These are phyloP conservation scores for Calendula officinalis DNA, from an alignment of 129 eudicot genomes.

Conservation along the genomic window DNA sequence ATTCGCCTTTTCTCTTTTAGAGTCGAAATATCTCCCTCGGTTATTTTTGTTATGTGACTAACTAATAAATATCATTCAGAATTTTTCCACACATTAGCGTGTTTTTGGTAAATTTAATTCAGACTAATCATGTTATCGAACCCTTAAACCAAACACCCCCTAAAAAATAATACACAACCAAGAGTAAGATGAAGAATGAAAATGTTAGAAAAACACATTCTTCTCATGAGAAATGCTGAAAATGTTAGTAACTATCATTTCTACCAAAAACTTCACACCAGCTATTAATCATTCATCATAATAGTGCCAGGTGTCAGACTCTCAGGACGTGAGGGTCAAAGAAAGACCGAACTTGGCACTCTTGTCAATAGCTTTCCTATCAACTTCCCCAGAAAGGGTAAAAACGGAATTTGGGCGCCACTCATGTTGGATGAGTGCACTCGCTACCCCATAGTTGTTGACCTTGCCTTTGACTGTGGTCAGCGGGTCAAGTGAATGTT, in stretches of 20 bases:
- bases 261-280: conserved; percentile 24
- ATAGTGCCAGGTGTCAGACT: background rate
- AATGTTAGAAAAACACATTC: background rate
- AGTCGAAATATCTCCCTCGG: conserved; percentile 18
- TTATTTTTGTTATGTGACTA: background rate
- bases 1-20: conserved; percentile 17
- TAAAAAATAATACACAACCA: background rate
- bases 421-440: conserved; percentile 79
- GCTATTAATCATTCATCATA: too few relatives aligned
- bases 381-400: conserved; percentile 77
- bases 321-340: conserved; percentile 81
- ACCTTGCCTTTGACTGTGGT: conserved; percentile 70
- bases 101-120: background rate
- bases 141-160: too few relatives aligned
- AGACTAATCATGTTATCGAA: too few relatives aligned
- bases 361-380: conserved; percentile 75
- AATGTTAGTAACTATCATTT: conserved; percentile 35
- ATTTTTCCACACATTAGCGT: too few relatives aligned
- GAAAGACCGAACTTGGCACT: conserved; percentile 90
- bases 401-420: conserved; percentile 88
- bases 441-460: conserved; percentile 76
- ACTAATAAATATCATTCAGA: too few relatives aligned
- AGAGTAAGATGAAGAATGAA: background rate
- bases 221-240: conserved; percentile 4
- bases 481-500: conserved; percentile 69